A percentile compares a stretch with the other conserved stretches of the same genome.
Conservation (phyloP, 352 stramenopile genomes). For the Globisporangium cylindrosporum region DNA sequence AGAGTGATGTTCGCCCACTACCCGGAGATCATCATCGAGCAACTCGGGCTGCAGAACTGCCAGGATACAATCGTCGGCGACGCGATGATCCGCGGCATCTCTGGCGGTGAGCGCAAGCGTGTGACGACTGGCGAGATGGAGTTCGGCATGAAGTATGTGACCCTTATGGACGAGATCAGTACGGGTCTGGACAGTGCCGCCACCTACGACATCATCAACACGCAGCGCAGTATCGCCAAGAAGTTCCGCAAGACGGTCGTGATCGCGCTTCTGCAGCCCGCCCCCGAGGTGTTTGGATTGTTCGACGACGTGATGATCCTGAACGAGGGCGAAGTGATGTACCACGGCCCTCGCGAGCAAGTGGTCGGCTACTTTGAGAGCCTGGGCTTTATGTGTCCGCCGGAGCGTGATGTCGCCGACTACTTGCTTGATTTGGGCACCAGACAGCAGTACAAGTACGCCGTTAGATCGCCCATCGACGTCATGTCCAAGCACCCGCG, state of each 20-base stretch:
- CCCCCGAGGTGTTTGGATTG: background rate
- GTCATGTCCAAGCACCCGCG: background rate
- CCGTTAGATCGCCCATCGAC: background rate
- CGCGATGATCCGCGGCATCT: constrained; percentile 61
- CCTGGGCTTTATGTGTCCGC: background rate
- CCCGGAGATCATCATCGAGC: constrained; percentile 38
- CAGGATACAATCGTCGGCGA: constrained; percentile 34
- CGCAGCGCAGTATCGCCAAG: constrained; percentile 43
- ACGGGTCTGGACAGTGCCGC: constrained; percentile 88
- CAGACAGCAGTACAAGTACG: background rate
- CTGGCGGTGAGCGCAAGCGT: constrained; percentile 68
- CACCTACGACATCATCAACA: constrained; percentile 61
- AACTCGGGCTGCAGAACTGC: constrained; percentile 7
- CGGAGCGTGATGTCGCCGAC: background rate
- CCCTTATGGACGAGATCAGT: constrained; percentile 89
- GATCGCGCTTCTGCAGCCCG: background rate
- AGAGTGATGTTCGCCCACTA: constrained; percentile 26
- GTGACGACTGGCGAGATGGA: constrained; percentile 78
- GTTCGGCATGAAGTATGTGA: constrained; percentile 77
- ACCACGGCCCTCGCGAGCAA: background rate
- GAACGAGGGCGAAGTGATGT: background rate
- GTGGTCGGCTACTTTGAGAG: background rate
- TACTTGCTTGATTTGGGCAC: constrained; percentile 1
- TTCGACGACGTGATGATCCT: background rate
- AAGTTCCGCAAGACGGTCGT: constrained; percentile 21